phyloP scores from a whole-genome alignment of 331 rosid species.

The Pyracantha coccinea region DNA sequence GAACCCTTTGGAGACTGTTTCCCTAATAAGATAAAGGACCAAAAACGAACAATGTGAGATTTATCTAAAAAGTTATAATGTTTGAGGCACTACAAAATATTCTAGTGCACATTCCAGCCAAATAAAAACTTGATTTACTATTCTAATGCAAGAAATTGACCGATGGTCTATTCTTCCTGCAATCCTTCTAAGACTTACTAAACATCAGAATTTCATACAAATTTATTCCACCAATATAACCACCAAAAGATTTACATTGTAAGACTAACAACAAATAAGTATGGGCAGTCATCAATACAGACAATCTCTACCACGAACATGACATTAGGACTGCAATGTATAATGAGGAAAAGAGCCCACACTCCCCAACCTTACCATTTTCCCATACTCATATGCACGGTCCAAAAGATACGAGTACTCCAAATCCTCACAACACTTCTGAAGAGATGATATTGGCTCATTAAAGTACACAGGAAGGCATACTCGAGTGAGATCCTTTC shows the following conservation, averaged over 20 bases:
- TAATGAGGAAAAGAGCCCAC: neutral
- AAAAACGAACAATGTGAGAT: conserved; percentile 11
- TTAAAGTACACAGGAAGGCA: conserved; percentile 98
- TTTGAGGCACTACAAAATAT: neutral
- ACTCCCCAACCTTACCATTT: conserved; percentile 45
- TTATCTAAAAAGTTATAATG: conserved; percentile 1
- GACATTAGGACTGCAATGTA: too few relatives aligned
- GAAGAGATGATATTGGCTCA: conserved; percentile 97
- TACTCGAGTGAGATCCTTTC: conserved; percentile 92
- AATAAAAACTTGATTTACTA: too few relatives aligned
- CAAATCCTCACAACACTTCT: conserved; percentile 92
- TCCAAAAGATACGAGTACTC: conserved; percentile 92
- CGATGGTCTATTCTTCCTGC: too few relatives aligned
- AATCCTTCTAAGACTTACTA: too few relatives aligned
- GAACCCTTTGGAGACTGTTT: conserved; percentile 64
- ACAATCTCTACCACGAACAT: too few relatives aligned
- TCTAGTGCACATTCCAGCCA: neutral
- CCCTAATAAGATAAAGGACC: conserved; percentile 46
- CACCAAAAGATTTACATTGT: too few relatives aligned
- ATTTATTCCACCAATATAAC: too few relatives aligned
- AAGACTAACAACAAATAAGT: too few relatives aligned
- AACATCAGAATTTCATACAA: too few relatives aligned
- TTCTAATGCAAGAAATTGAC: too few relatives aligned
- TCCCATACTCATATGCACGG: conserved; percentile 78
- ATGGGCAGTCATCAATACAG: too few relatives aligned